Base-by-base conservation (phyloP, 371 early-diverging fungal genomes). In the Mortierella sp. region DNA sequence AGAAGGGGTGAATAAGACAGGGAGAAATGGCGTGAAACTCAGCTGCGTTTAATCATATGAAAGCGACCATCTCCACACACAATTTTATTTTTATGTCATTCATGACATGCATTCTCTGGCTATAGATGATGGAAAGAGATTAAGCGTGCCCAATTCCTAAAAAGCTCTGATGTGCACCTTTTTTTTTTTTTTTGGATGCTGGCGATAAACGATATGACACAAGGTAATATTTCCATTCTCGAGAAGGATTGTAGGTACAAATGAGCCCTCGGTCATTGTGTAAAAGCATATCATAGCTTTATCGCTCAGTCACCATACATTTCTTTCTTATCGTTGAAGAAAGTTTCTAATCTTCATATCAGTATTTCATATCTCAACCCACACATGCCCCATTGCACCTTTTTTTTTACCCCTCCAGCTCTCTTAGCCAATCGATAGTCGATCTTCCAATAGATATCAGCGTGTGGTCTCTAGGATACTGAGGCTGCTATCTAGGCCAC, bases 351-450 rank as follows among this genome's bases (percentile, higher is more conserved):
- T 55, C 55, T 40, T 13, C 40, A 40, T n/a, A 47, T 47, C 47
- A 47, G n/a, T 8, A 17, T 29, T 19, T 57, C 57, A 57, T 57
- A 57, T 57, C 57, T 47, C n/a, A 17, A 47, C 34, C 57, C 57
- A 57, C 57, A 57, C 2, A 34, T n/a, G n/a, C n/a, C n/a, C n/a
- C 19, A 57, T 2, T 17, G 17, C 29, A 35, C 35, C 19, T 10
- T 32, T 32, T 34, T 57, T 32, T 32, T 34, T 57, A 57, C 15
- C 45, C 13, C 12, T 13, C 17, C 22, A 47, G 8, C 13, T 37
- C 34, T 32, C 7, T 29, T 2, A 55, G 23, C 23, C 29, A 28
- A 29, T 55, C 55, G 55, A 55, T 55, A 55, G 23, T 55, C 55
- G 31, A 29, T 55, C 23, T 6, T 13, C 23, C 55, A 55, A 10